Percentiles rank a stretch among this genome's conserved stretches.
These are phyloP conservation scores for Beauveria sp. DNA, from an alignment of 2,329 filamentous ascomycete species.

Conservation along the genomic window DNA sequence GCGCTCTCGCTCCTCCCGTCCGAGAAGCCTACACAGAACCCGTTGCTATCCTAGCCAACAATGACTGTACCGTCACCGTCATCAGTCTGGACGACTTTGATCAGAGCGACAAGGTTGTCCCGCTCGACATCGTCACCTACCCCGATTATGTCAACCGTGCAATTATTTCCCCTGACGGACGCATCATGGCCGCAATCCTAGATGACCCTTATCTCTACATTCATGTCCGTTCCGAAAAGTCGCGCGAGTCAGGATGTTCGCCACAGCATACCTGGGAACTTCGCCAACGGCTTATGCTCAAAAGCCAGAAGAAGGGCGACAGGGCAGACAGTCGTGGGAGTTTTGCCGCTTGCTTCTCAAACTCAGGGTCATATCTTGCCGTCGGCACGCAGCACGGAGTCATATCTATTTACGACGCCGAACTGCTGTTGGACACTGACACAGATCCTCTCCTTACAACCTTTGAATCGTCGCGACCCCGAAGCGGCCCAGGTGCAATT, in stretches of 20 bases:
- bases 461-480: conserved; percentile 70
- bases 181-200: conserved; percentile 71
- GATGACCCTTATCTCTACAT: conserved; percentile 85
- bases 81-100: conserved; percentile 63
- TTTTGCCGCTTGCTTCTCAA: conserved; percentile 72
- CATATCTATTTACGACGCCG: conserved; percentile 65
- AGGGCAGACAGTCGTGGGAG: conserved; percentile 54
- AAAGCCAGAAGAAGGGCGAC: conserved; percentile 49
- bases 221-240: conserved; percentile 49
- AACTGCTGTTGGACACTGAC: conserved; percentile 34
- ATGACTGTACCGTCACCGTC: conserved; percentile 83
- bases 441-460: conserved; percentile 61
- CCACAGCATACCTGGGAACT: conserved; percentile 41
- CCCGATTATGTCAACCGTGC: conserved; percentile 89
- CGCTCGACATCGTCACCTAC: conserved; percentile 64
- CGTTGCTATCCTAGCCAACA: conserved; percentile 76
- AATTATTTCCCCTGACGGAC: conserved; percentile 84
- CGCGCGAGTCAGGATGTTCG: conserved; percentile 22
- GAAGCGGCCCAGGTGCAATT: conserved; percentile 67
- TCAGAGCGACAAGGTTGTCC: conserved; percentile 36
- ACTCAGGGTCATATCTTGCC: conserved; percentile 62
- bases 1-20: conserved; percentile 21
- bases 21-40: conserved; percentile 39
- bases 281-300: conserved; percentile 46
- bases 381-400: conserved; percentile 74